Evolutionary conservation across 2,329 filamentous ascomycete genomes (phyloP).

Genomic region (Colletotrichum euphorbiae): DNA sequence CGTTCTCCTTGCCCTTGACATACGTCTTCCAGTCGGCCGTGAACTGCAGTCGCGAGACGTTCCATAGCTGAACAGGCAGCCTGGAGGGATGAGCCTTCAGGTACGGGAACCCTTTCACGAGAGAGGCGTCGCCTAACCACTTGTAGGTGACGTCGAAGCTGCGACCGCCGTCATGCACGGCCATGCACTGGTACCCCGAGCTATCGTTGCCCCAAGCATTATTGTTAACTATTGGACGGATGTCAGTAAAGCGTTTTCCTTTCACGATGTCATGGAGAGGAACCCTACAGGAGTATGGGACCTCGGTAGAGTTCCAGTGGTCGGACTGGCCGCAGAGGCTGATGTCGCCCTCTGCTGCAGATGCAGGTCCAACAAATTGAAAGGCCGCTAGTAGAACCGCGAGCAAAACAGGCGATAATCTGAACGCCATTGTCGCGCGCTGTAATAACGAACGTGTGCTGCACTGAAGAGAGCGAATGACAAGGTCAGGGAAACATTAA

Average conservation of each 20-base stretch:
- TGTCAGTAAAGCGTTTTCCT: conserved; percentile 1
- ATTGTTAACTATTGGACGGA: conserved; percentile 22
- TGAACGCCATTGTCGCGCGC: conserved; percentile 19
- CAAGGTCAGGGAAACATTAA: conserved; percentile 12
- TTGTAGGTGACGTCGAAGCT: conserved; percentile 35
- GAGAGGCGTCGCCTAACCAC: conserved; percentile 36
- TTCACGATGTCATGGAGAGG: not conserved
- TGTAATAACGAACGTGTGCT: not conserved
- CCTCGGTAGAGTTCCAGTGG: conserved; percentile 37
- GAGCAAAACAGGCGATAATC: not conserved
- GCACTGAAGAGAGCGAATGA: conserved; percentile 2
- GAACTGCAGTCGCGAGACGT: conserved; percentile 32
- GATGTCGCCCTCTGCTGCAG: conserved; percentile 24
- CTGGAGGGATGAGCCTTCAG: conserved; percentile 33
- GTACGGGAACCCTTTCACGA: conserved; percentile 36
- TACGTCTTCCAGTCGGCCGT: conserved; percentile 34
- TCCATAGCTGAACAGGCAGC: conserved; percentile 35
- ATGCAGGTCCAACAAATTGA: conserved; percentile 19
- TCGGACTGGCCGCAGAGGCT: conserved; percentile 36
- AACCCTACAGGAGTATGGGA: conserved; percentile 36
- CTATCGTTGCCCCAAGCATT: conserved; percentile 39
- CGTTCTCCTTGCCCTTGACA: conserved; percentile 32
- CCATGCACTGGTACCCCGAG: conserved; percentile 36
- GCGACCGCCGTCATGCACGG: conserved; percentile 31
- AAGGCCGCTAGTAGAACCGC: conserved; percentile 18